These are phyloP conservation scores for Amanita molliuscula DNA, from an alignment of 768 basidiomycete genomes.

Conservation along the genomic window DNA sequence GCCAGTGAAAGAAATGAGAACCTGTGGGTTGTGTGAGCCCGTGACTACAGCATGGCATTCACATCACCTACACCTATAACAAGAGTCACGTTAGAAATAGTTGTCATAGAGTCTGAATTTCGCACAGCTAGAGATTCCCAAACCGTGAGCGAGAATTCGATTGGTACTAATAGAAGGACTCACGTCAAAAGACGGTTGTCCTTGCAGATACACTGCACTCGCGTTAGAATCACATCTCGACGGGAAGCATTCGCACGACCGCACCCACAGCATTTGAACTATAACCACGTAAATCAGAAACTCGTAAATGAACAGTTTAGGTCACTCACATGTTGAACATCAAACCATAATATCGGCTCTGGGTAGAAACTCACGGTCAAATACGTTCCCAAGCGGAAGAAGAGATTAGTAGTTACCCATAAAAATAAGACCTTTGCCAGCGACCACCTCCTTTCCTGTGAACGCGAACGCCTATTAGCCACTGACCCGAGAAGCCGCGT, in stretches of 20 bases:
- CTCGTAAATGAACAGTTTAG: background rate
- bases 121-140: background rate
- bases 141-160: background rate
- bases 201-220: conserved; percentile 16
- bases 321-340: conserved; percentile 19
- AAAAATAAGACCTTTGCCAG: conserved; percentile 23
- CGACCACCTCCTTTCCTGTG: conserved; percentile 21
- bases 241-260: background rate
- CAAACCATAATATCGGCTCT: conserved; percentile 26
- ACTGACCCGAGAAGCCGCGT: background rate
- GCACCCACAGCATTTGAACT: conserved; percentile 17
- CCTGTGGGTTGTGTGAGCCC: conserved; percentile 11
- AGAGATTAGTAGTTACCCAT: conserved; percentile 17
- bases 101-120: background rate
- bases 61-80: background rate
- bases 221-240: background rate
- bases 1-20: conserved; percentile 23
- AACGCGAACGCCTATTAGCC: background rate
- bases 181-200: conserved; percentile 18
- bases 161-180: conserved; percentile 2
- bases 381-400: background rate
- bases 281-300: background rate
- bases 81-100: background rate
- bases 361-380: background rate
- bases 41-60: background rate